A percentile compares a stretch with the other conserved stretches of the same genome.
Evolutionary conservation across 257 asterid genomes (phyloP).

Genomic region (Forsythia suspensa): DNA sequence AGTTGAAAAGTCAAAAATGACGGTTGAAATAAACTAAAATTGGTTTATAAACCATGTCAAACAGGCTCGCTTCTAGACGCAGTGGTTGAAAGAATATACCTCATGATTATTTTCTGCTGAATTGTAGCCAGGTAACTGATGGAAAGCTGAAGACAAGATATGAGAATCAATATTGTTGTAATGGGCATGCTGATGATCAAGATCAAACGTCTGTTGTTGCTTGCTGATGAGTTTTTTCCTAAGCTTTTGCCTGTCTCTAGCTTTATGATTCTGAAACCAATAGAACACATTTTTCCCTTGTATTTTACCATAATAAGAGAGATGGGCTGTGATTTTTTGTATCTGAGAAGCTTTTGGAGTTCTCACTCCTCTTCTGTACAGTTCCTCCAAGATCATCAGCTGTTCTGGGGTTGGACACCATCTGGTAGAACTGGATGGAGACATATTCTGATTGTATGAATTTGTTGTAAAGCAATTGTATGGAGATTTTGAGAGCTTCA

Average conservation of each 20-base stretch:
- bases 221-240: conserved; percentile 49
- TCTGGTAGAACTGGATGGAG: conserved; percentile 47
- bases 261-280: conserved; percentile 92
- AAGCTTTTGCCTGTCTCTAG: conserved; percentile 80
- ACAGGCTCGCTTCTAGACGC: not conserved
- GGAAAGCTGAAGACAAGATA: conserved; percentile 3
- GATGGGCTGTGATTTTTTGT: conserved; percentile 69
- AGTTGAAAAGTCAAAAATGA: too few species aligned
- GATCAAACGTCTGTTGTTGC: conserved; percentile 23
- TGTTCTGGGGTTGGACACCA: conserved; percentile 93
- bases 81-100: not conserved
- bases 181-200: not conserved
- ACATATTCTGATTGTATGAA: conserved; percentile 29
- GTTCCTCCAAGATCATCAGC: conserved; percentile 73
- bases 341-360: conserved; percentile 72
- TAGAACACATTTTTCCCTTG: conserved; percentile 83
- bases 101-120: not conserved
- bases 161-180: conserved; percentile 15
- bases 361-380: conserved; percentile 62
- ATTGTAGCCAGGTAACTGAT: not conserved
- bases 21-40: too few species aligned
- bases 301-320: conserved; percentile 62
- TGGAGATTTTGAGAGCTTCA: conserved; percentile 4
- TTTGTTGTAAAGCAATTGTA: not conserved
- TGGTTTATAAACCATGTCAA: too few species aligned